Percentiles rank a stretch among this genome's conserved stretches.
Evolutionary conservation across 805 yeast species (phyloP).

Genomic region (Saccharomycopsis oosterbeekiorum): DNA sequence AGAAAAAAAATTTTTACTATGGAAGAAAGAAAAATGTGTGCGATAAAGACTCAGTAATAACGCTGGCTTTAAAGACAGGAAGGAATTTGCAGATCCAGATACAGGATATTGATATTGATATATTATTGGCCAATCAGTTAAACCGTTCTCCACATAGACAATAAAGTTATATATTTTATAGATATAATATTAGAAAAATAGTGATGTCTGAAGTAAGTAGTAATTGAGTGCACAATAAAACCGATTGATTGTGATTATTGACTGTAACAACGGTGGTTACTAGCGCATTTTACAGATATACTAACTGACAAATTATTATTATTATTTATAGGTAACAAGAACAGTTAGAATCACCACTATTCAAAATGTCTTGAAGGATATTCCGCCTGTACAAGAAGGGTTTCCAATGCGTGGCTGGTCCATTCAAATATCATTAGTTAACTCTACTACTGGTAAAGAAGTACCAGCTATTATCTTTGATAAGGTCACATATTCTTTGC

Average conservation of each 20-base stretch:
- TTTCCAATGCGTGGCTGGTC: slow-evolving; percentile 95
- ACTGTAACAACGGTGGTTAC: too few species aligned
- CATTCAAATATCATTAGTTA: slow-evolving; percentile 63
- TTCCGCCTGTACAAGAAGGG: slow-evolving; percentile 77
- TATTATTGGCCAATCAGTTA: background rate
- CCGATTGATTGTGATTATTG: too few species aligned
- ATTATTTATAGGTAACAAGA: slow-evolving; percentile 47
- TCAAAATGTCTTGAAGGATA: slow-evolving; percentile 72
- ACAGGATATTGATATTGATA: background rate
- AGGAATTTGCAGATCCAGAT: background rate
- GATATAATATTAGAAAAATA: background rate
- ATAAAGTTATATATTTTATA: background rate
- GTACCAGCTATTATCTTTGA: slow-evolving; percentile 83
- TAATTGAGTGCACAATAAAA: background rate
- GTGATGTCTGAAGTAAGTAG: background rate
- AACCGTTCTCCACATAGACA: background rate
- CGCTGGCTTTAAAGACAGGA: background rate
- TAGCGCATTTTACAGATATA: background rate
- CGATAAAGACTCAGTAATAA: background rate
- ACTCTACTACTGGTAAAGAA: slow-evolving; percentile 62
- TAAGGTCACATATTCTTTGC: slow-evolving; percentile 85
- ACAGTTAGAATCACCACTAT: slow-evolving; percentile 80
- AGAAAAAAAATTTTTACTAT: background rate
- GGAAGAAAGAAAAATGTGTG: background rate
- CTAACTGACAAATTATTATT: background rate